Percentiles rank a stretch among this genome's conserved stretches.
Conservation (phyloP, 768 basidiomycete species). For the Lactarius quietus region DNA sequence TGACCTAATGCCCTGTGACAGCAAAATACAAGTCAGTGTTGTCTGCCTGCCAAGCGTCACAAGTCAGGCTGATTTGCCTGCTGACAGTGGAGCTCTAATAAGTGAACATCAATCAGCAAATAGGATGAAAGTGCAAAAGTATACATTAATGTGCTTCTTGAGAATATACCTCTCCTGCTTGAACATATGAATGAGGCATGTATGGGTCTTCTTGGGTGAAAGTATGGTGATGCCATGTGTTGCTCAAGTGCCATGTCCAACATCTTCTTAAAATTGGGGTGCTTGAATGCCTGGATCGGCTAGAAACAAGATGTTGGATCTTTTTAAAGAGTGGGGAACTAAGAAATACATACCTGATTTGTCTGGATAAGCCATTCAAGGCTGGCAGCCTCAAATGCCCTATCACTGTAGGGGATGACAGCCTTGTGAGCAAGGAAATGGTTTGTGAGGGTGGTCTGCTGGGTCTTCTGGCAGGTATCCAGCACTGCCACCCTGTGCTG, state of each 20-base stretch:
- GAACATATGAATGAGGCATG: constrained; percentile 34
- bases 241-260: constrained; percentile 25
- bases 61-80: not conserved
- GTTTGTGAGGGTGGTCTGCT: no score
- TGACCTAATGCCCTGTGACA: not conserved
- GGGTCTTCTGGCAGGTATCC: no score
- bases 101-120: not conserved
- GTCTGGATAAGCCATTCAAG: not conserved
- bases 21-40: constrained; percentile 3
- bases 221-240: constrained; percentile 39
- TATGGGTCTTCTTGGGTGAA: constrained; percentile 28
- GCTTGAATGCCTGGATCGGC: not conserved
- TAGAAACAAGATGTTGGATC: not conserved
- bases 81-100: constrained; percentile 22
- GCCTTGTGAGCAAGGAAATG: no score
- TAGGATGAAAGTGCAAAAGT: not conserved
- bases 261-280: not conserved
- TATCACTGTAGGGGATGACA: not conserved
- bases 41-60: constrained; percentile 5
- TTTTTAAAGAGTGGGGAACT: not conserved
- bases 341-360: not conserved
- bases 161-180: constrained; percentile 17
- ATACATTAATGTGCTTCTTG: constrained; percentile 27
- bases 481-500: no score
- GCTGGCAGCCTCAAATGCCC: not conserved